phyloP scores from a whole-genome alignment of 768 basidiomycete species.

The Mrakia hoshinonis region DNA sequence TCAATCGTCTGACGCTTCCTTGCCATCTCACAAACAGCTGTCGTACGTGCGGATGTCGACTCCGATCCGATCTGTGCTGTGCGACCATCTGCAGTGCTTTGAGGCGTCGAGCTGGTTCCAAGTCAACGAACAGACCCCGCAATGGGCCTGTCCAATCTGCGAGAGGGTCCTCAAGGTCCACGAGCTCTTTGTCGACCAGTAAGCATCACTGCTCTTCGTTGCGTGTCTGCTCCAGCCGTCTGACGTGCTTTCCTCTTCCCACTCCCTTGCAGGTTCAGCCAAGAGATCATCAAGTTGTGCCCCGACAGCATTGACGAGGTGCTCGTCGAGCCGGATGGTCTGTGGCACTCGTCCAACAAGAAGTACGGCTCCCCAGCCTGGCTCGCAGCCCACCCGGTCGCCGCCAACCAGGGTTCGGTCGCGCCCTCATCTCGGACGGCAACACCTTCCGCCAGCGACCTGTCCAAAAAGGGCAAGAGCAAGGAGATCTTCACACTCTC shows the following conservation, averaged over 20 bases:
- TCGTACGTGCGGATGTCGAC: conserved; percentile 75
- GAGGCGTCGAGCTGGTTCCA: conserved; percentile 90
- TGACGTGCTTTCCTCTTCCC: conserved; percentile 13
- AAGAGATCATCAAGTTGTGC: conserved; percentile 68
- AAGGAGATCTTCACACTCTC: conserved; percentile 20
- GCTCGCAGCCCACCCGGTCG: conserved; percentile 41
- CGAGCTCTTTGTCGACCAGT: conserved; percentile 90
- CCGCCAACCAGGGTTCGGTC: background rate
- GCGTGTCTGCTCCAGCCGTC: background rate
- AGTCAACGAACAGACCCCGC: conserved; percentile 92
- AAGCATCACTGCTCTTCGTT: conserved; percentile 31
- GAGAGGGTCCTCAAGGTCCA: conserved; percentile 65
- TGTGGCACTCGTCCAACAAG: conserved; percentile 89
- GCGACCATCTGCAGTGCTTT: conserved; percentile 89
- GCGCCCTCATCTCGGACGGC: conserved; percentile 8
- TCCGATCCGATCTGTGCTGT: conserved; percentile 77
- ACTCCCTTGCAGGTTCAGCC: conserved; percentile 61
- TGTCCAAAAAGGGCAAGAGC: conserved; percentile 15
- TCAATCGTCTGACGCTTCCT: background rate
- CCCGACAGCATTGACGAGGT: conserved; percentile 82
- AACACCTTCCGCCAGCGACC: background rate
- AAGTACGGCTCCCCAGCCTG: conserved; percentile 68
- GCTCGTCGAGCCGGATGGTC: conserved; percentile 82
- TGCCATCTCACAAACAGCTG: conserved; percentile 46
- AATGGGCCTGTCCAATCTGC: conserved; percentile 91